A percentile compares a stretch with the other conserved stretches of the same genome.
phyloP scores from a whole-genome alignment of 495 filamentous ascomycete genomes.

The Hyaloscypha variabilis region DNA sequence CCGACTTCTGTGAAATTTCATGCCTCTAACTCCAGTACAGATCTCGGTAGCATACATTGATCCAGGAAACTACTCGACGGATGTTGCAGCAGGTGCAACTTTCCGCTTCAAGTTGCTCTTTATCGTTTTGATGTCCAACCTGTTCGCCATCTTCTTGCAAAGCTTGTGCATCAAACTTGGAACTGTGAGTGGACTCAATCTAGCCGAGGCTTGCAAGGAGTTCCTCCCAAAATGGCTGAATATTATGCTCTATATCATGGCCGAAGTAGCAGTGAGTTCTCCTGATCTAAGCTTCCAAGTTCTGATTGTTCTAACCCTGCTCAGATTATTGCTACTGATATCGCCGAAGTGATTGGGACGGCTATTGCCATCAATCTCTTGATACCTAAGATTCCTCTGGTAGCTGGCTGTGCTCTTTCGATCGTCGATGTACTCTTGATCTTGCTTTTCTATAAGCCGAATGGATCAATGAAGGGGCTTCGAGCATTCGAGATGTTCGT shows the following conservation, averaged over 20 bases:
- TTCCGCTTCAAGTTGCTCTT: slow-evolving; percentile 73
- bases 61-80: slow-evolving; percentile 84
- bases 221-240: slow-evolving; percentile 80
- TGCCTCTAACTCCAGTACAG: slow-evolving; percentile 12
- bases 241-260: slow-evolving; percentile 70
- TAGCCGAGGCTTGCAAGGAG: slow-evolving; percentile 76
- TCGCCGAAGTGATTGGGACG: slow-evolving; percentile 90
- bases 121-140: slow-evolving; percentile 78
- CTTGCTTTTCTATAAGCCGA: slow-evolving; percentile 81
- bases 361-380: slow-evolving; percentile 90
- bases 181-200: slow-evolving; percentile 80
- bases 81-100: slow-evolving; percentile 71
- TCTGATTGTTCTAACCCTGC: slow-evolving; percentile 15
- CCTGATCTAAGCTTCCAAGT: background rate
- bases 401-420: slow-evolving; percentile 85
- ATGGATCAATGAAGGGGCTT: slow-evolving; percentile 71
- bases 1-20: background rate
- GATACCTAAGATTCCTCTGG: slow-evolving; percentile 72
- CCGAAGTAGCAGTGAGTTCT: slow-evolving; percentile 61
- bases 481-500: slow-evolving; percentile 83
- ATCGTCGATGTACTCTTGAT: slow-evolving; percentile 85
- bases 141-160: slow-evolving; percentile 84
- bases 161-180: slow-evolving; percentile 83
- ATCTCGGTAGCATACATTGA: slow-evolving; percentile 61
- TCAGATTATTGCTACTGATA: slow-evolving; percentile 81